phyloP scores from a whole-genome alignment of 768 basidiomycete species.

The Mycena galopus region DNA sequence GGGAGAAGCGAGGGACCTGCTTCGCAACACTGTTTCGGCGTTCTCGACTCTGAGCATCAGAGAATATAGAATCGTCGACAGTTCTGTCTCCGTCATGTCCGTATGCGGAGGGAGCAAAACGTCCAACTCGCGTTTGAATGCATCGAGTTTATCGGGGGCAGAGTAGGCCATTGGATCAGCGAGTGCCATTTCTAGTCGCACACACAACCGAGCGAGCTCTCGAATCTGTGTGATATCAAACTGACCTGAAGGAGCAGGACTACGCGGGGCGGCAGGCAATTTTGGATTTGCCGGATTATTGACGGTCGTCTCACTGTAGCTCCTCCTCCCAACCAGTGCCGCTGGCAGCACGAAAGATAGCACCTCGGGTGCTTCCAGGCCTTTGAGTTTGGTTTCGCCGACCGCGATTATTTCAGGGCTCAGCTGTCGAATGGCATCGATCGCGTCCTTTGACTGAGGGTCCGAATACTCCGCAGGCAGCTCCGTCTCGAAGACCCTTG shows the following conservation, averaged over 20 bases:
- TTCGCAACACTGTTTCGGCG: slow-evolving; percentile 11
- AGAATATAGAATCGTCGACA: background rate
- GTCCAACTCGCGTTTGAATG: background rate
- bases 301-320: slow-evolving; percentile 58
- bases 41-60: slow-evolving; percentile 1
- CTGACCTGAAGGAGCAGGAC: slow-evolving; percentile 53
- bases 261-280: slow-evolving; percentile 39
- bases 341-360: slow-evolving; percentile 86
- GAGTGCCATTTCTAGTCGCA: background rate
- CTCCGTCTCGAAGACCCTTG: slow-evolving; percentile 65
- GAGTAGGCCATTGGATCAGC: background rate
- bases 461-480: slow-evolving; percentile 71
- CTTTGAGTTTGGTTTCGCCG: slow-evolving; percentile 94
- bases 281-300: slow-evolving; percentile 42
- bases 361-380: slow-evolving; percentile 90
- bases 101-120: slow-evolving; percentile 3
- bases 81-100: slow-evolving; percentile 8
- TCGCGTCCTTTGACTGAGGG: slow-evolving; percentile 65
- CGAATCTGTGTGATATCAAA: slow-evolving; percentile 61
- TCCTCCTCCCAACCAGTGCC: slow-evolving; percentile 77
- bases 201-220: background rate
- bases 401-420: slow-evolving; percentile 79
- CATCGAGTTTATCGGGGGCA: background rate
- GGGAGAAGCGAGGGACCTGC: slow-evolving; percentile 34
- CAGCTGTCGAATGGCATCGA: slow-evolving; percentile 81